A percentile compares a stretch with the other conserved stretches of the same genome.
These are phyloP conservation scores for Spathaspora passalidarum DNA, from an alignment of 805 yeast genomes.

Conservation along the genomic window DNA sequence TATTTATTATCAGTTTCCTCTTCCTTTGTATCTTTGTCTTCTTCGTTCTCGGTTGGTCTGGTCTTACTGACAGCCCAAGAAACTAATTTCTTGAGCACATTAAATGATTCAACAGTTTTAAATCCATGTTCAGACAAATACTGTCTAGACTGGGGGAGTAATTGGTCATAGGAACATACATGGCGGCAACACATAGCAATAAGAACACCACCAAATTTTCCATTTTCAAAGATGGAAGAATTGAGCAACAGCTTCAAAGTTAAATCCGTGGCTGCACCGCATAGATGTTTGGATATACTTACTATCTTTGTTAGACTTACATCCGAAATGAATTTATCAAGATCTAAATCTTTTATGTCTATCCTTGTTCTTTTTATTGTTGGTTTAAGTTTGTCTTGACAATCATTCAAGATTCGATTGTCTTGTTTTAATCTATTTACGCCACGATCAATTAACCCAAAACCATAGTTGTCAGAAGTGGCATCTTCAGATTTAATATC, in stretches of 20 bases:
- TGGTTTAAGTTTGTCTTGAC: conserved; percentile 25
- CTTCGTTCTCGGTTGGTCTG: conserved; percentile 25
- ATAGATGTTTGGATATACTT: conserved; percentile 81
- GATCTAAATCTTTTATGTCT: conserved; percentile 74
- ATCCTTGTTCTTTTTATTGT: conserved; percentile 53
- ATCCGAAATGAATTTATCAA: conserved; percentile 43
- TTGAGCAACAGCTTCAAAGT: conserved; percentile 64
- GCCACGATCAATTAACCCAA: conserved; percentile 71
- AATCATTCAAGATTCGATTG: conserved; percentile 58
- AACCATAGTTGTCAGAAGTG: conserved; percentile 26
- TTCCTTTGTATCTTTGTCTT: neutral
- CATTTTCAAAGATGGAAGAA: conserved; percentile 19
- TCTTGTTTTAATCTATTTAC: conserved; percentile 79
- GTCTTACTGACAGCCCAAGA: conserved; percentile 90
- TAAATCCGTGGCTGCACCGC: conserved; percentile 93
- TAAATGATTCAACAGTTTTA: conserved; percentile 36
- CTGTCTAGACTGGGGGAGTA: conserved; percentile 46
- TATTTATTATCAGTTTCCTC: conserved; percentile 11
- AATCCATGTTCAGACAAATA: conserved; percentile 37
- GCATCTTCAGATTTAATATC: conserved; percentile 11
- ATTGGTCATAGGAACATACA: conserved; percentile 60
- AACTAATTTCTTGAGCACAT: conserved; percentile 56
- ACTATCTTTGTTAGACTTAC: conserved; percentile 31
- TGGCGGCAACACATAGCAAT: conserved; percentile 96
- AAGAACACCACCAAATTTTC: conserved; percentile 50